Evolutionary conservation across 2,329 filamentous ascomycete genomes (phyloP).

Genomic region (Penicillium sp.): DNA sequence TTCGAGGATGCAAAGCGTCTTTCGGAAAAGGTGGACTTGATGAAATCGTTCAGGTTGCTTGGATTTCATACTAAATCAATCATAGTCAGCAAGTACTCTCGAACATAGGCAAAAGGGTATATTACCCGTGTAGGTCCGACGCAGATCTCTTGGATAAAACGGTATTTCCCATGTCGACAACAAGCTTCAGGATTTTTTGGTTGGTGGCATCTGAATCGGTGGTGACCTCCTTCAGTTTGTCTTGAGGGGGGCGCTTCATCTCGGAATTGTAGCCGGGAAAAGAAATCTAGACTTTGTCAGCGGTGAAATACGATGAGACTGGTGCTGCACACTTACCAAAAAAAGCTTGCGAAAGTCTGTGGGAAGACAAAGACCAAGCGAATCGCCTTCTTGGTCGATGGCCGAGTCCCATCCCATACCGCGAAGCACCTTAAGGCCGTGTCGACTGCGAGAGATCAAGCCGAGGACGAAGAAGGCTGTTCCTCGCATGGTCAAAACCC

Average conservation of each 20-base stretch:
- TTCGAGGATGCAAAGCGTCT: conserved; percentile 81
- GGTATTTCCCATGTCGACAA: conserved; percentile 88
- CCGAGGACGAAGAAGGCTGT: conserved; percentile 97
- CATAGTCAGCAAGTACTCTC: not conserved
- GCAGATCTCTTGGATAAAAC: conserved; percentile 87
- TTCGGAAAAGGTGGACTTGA: conserved; percentile 75
- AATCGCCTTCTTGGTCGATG: conserved; percentile 76
- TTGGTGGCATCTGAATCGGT: conserved; percentile 63
- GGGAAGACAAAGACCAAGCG: conserved; percentile 84
- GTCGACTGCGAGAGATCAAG: conserved; percentile 84
- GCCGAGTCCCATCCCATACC: conserved; percentile 93
- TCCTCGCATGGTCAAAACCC: conserved; percentile 88
- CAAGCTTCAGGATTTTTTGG: conserved; percentile 75
- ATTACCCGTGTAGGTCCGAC: conserved; percentile 66
- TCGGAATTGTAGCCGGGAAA: conserved; percentile 43
- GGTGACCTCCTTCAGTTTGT: conserved; percentile 58
- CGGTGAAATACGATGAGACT: not conserved
- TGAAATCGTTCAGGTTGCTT: conserved; percentile 74
- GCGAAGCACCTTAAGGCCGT: conserved; percentile 86
- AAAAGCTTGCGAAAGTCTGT: conserved; percentile 75
- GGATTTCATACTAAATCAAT: conserved; percentile 64
- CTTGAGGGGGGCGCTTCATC: conserved; percentile 41
- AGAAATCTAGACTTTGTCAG: conserved; percentile 35
- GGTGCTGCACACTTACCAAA: conserved; percentile 54
- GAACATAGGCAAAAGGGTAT: not conserved